Evolutionary conservation across 2,329 filamentous ascomycete genomes (phyloP).

Genomic region (Calonectria fujianensis): DNA sequence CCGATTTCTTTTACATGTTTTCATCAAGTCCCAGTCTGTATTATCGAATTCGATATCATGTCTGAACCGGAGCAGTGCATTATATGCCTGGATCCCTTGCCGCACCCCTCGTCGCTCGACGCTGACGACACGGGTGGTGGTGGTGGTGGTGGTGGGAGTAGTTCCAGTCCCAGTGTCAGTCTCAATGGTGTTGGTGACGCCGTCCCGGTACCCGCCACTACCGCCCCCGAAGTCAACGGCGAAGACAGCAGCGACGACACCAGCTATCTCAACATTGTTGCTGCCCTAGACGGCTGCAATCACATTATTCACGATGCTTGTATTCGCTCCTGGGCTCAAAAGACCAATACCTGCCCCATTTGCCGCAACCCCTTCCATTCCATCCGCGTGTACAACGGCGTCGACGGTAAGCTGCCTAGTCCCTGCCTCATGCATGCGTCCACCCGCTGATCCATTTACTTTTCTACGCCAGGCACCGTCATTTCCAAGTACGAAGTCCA

Average conservation of each 20-base stretch:
- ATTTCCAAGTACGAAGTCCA: conserved; percentile 79
- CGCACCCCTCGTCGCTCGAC: conserved; percentile 58
- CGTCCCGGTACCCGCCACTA: conserved; percentile 52
- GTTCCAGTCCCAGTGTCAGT: conserved; percentile 47
- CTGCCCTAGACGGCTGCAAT: conserved; percentile 83
- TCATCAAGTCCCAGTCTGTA: conserved; percentile 61
- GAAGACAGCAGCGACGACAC: conserved; percentile 50
- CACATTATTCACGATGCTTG: conserved; percentile 96
- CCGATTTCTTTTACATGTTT: conserved; percentile 67
- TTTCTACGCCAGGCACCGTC: conserved; percentile 67
- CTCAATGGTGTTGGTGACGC: conserved; percentile 50
- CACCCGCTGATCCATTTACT: conserved; percentile 46
- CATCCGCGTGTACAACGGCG: conserved; percentile 86
- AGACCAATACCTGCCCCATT: conserved; percentile 98
- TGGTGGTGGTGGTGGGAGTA: conserved; percentile 36
- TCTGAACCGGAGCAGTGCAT: conserved; percentile 80
- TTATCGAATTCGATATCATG: conserved; percentile 66
- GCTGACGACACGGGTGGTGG: conserved; percentile 45
- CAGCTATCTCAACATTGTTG: conserved; percentile 68
- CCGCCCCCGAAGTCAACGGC: conserved; percentile 46
- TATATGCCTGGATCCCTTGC: conserved; percentile 79
- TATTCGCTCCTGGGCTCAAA: conserved; percentile 94
- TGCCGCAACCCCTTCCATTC: conserved; percentile 94
- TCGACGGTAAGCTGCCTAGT: conserved; percentile 80
- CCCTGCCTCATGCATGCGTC: conserved; percentile 42